Base-by-base conservation (phyloP, 2,329 filamentous ascomycete species). In the Penicillium sp. region DNA sequence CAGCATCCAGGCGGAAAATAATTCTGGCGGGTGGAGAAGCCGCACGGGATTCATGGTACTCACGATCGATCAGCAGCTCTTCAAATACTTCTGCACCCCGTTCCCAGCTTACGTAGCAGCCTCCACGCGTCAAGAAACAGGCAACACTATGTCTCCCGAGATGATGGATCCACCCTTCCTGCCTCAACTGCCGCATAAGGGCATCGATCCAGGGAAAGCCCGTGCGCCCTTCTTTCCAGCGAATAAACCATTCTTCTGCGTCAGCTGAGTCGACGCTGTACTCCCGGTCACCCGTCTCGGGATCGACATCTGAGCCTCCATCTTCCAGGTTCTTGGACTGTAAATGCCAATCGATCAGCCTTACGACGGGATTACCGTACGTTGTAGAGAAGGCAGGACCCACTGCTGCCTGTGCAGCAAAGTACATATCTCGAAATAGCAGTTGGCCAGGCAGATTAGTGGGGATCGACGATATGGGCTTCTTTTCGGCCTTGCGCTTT, bases 201-300 rank as follows among this genome's bases (percentile, higher is more conserved):
- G 88, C 89, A 67, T 93, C 90, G 63, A 93, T 91, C 84, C 87
- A 92, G 0, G 90, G 90, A 60, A 92, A 92, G 0, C 90, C 90
- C 0, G 90, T 93, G 24, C 79, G 75, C 1, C 89, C 90, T 33
- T 80, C 70, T 66, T 84, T 84, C 89, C 89, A 93, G 50, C 89
- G 82, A 59, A 79, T 78, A 69, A 91, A 89, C 81, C 85, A 88
- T 9, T 73, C 68, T 54, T 90, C 87, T 1, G 88, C 88, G 56
- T 84, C 54, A 10, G 79, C 68, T 2, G 81, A 82, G 69, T 91
- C 88, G 58, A 90, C 75, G 52, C 85, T 78, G 70, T 91, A 89
- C 4, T 79, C 78, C 9, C 84, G 21, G 11, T 5, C 86, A 0
- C 84, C 87, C 35, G 16, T n/a, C 29, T 82, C 75, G 5, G n/a